These are phyloP conservation scores for Blepharisma japonicum DNA, from an alignment of 73 alveolate genomes.

Conservation along the genomic window DNA sequence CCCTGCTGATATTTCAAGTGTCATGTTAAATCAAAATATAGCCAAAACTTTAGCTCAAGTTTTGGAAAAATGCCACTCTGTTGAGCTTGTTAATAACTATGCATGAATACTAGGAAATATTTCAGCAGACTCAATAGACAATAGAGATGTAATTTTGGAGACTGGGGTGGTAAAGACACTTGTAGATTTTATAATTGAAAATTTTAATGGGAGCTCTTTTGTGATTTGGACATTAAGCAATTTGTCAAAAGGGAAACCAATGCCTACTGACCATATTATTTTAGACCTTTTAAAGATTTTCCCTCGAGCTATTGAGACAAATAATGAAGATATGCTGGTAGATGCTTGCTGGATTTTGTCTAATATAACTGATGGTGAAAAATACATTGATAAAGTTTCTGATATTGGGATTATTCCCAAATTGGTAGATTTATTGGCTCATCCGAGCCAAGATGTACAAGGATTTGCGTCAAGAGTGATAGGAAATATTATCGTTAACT, in stretches of 20 bases:
- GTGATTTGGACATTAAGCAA: slow-evolving; percentile 88
- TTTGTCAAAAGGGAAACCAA: slow-evolving; percentile 90
- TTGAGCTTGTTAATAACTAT: slow-evolving; percentile 67
- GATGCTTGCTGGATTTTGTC: slow-evolving; percentile 88
- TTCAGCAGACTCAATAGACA: slow-evolving; percentile 67
- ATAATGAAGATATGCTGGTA: slow-evolving; percentile 77
- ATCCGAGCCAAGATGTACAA: slow-evolving; percentile 52
- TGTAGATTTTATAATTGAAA: slow-evolving; percentile 42
- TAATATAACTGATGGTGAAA: slow-evolving; percentile 84
- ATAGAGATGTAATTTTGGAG: slow-evolving; percentile 55
- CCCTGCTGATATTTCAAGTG: slow-evolving; percentile 63
- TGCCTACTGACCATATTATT: slow-evolving; percentile 53
- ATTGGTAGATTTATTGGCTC: slow-evolving; percentile 66
- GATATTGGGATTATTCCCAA: slow-evolving; percentile 68
- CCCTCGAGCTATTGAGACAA: not conserved
- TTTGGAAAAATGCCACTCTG: slow-evolving; percentile 51
- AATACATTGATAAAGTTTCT: slow-evolving; percentile 68
- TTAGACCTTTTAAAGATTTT: too few species aligned
- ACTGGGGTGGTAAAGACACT: slow-evolving; percentile 63
- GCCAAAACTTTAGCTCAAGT: slow-evolving; percentile 55
- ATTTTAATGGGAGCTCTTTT: not conserved
- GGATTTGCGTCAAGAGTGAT: slow-evolving; percentile 83
- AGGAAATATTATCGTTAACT: slow-evolving; percentile 91
- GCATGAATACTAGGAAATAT: slow-evolving; percentile 84
- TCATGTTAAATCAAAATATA: slow-evolving; percentile 60